Percentiles rank a stretch among this genome's conserved stretches.
Conservation (phyloP, 1,284 basidiomycete genomes). For the Pulveroboletus sp. region DNA sequence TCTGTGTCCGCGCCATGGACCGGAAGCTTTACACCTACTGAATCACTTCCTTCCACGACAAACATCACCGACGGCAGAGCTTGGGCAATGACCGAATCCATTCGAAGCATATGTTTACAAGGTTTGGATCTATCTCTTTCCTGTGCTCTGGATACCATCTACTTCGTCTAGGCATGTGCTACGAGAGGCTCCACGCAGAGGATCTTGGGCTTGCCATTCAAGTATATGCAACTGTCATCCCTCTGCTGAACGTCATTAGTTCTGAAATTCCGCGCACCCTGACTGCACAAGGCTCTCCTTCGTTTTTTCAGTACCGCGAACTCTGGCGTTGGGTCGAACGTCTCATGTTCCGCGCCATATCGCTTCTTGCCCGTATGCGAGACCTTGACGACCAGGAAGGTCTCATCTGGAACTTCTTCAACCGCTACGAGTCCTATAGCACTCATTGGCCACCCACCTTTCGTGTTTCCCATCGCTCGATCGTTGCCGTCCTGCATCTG, state of each 20-base stretch:
- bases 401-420: slow-evolving; percentile 60
- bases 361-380: slow-evolving; percentile 53
- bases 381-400: slow-evolving; percentile 41
- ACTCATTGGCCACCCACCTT: slow-evolving; percentile 76
- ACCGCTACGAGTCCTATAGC: slow-evolving; percentile 62
- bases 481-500: slow-evolving; percentile 69
- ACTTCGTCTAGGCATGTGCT: slow-evolving; percentile 47
- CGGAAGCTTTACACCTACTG: slow-evolving; percentile 47
- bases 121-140: slow-evolving; percentile 42
- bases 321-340: slow-evolving; percentile 80
- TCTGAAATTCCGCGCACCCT: slow-evolving; percentile 48
- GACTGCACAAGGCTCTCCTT: slow-evolving; percentile 38
- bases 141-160: neutral
- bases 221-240: slow-evolving; percentile 54
- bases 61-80: slow-evolving; percentile 64
- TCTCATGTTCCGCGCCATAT: slow-evolving; percentile 66
- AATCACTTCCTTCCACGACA: slow-evolving; percentile 42
- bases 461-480: slow-evolving; percentile 69
- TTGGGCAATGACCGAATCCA: slow-evolving; percentile 65
- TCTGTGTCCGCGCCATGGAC: slow-evolving; percentile 50
- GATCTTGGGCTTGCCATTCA: slow-evolving; percentile 51
- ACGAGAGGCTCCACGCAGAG: slow-evolving; percentile 50
- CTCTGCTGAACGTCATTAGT: slow-evolving; percentile 53
- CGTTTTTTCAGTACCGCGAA: slow-evolving; percentile 68
- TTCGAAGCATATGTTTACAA: slow-evolving; percentile 69